Base-by-base conservation (phyloP, 2,329 filamentous ascomycete genomes). In the Phialophora chinensis region DNA sequence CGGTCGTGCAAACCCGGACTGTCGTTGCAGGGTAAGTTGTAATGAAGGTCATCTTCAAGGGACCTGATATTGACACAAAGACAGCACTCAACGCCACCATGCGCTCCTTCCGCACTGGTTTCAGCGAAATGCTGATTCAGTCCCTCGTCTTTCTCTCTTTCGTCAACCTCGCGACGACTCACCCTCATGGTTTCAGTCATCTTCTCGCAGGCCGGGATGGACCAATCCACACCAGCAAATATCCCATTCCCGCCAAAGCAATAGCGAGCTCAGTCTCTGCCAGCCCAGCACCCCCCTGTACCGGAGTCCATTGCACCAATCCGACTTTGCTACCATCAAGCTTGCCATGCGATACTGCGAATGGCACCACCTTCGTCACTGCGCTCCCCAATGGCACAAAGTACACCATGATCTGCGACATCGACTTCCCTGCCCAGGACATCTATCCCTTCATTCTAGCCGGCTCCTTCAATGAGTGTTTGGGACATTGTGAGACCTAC, bases 361-460 rank as follows among this genome's bases (percentile, higher is more conserved):
- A 44, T n/a, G 38, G 38, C 17, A 44, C 38, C 17, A 44, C 38
- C 6, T 44, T 44, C 14, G 38, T 44, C 17, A 44, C 25, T 27
- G 49, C 25, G 49, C 20, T 52, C 49, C 49, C 49, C 49, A 74
- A 74, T 60, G 72, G 73, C 14, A 74, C 73, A 10, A 72, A 67
- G 7, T 75, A 74, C 65, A 67, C 69, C 25, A 60, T 74, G 20
- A 63, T 75, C 54, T 76, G 74, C 66, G 68, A 73, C 50, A 70
- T 72, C n/a, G 73, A 76, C 59, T 75, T 71, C 35, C 67, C 63
- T 20, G 70, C 60, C 56, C 67, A 72, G 54, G 68, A 75, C 42
- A 70, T 72, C 66, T 72, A 72, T 44, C 74, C 71, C 2, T 75
- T 74, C 57, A 47, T 73, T 38, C 68, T 70, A 10, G 72, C 71